Evolutionary conservation across 768 basidiomycete species (phyloP).

Genomic region (Cystofilobasidium bisporidii): DNA sequence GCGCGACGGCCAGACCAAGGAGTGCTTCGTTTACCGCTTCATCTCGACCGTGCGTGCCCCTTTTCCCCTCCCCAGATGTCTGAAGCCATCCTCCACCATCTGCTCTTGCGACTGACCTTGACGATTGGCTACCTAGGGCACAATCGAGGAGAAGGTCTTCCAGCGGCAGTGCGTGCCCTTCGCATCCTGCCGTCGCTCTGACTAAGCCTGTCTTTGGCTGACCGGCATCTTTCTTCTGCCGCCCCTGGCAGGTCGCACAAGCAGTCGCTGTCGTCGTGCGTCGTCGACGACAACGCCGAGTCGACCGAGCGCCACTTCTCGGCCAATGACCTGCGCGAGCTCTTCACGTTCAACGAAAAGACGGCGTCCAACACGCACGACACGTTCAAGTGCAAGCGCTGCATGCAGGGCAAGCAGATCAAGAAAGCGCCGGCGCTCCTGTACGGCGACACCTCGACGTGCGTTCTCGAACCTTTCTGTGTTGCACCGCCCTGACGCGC

Average conservation of each 20-base stretch:
- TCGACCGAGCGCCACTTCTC: slow-evolving; percentile 94
- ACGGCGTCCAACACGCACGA: slow-evolving; percentile 92
- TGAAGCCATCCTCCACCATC: background rate
- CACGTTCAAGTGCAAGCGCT: slow-evolving; percentile 69
- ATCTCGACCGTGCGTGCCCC: slow-evolving; percentile 56
- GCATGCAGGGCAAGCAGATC: slow-evolving; percentile 72
- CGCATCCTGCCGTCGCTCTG: too few relatives aligned
- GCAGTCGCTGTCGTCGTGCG: slow-evolving; percentile 92
- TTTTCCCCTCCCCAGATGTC: background rate
- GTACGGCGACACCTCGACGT: slow-evolving; percentile 97
- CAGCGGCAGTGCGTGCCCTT: slow-evolving; percentile 65
- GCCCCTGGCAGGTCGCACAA: slow-evolving; percentile 50
- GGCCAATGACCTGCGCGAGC: slow-evolving; percentile 70
- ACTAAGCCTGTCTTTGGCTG: background rate
- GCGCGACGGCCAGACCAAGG: slow-evolving; percentile 99
- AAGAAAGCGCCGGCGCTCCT: slow-evolving; percentile 74
- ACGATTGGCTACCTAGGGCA: too few relatives aligned
- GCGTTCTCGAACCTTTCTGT: slow-evolving; percentile 41
- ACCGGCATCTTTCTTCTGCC: background rate
- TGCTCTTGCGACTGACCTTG: too few relatives aligned
- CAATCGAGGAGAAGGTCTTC: slow-evolving; percentile 98
- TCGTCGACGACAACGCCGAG: slow-evolving; percentile 77
- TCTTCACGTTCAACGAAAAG: slow-evolving; percentile 81
- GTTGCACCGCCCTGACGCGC: too few relatives aligned
- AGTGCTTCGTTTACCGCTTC: slow-evolving; percentile 98